Evolutionary conservation across 371 early-diverging fungal genomes (phyloP), one percentile per base, ranked within the genome.

Genomic region (Mucor piriformis): DNA sequence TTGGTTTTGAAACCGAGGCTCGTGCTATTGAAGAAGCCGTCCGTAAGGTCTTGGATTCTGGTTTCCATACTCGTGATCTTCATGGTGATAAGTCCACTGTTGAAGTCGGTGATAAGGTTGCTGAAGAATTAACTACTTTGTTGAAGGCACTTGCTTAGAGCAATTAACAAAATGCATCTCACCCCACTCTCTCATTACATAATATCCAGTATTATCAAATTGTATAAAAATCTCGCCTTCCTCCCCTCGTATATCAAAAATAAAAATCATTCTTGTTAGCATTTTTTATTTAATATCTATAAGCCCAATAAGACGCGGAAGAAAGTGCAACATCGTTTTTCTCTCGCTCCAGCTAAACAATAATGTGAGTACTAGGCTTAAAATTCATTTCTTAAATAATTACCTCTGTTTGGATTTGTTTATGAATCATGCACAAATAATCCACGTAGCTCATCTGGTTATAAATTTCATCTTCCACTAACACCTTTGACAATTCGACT

Each of bases 381-480:
- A 1, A 13, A 11, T 13, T 1, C 34, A 32, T 18, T 7, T 29
- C n/a, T n/a, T n/a, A n/a, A n/a, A n/a, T n/a, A n/a, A n/a, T 73
- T 76, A 87, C 83, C 77, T 92, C 93, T 20, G 63, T 79, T 70
- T 93, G 92, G 54, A 92, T 91, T 72, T 88, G 90, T 64, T 90
- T 84, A 72, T 98, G 98, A 50, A 96, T 85, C 42, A 83, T 72
- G 58, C 93, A 92, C 21, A 98, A 75, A 64, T 89, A 96, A 67
- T 97, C 98, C 8, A 96, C 94, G 74, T 98, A 97, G 33, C 84
- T 88, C 90, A 92, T 83, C 49, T 85, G 87, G 42, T 88, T 92
- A 53, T 84, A 85, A 49, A 88, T 89, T 68, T 90, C 90, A 67
- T 94, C 95, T 67, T 95, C 95, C 12, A 86, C 74, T 54, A 95